Evolutionary conservation across 2,329 filamentous ascomycete genomes (phyloP).

Genomic region (Diaporthe sp.): DNA sequence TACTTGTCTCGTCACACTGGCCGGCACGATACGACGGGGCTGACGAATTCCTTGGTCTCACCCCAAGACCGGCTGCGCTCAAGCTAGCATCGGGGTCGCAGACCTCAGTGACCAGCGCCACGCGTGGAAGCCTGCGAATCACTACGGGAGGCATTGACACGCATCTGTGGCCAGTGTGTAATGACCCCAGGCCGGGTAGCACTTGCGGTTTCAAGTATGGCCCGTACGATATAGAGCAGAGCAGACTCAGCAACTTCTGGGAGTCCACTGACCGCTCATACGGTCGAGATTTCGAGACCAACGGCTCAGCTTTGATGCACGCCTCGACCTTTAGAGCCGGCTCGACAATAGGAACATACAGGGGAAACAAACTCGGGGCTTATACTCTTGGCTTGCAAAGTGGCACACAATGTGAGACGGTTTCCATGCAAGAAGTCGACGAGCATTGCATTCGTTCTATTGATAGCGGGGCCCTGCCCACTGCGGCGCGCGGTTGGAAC

Average conservation of each 20-base stretch:
- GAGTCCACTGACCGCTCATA: not conserved
- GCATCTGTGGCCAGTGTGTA: conserved; percentile 25
- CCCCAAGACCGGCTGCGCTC: not conserved
- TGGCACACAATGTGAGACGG: not conserved
- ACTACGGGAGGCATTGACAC: conserved; percentile 16
- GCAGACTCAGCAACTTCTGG: conserved; percentile 24
- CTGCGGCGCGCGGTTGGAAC: conserved; percentile 5
- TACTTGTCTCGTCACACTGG: not conserved
- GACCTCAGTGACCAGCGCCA: not conserved
- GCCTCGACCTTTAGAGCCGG: conserved; percentile 16
- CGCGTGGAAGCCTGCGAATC: not conserved
- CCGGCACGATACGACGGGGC: not conserved
- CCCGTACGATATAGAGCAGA: conserved; percentile 23
- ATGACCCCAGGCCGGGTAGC: not conserved
- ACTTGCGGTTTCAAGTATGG: conserved; percentile 23
- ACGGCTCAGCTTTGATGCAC: conserved; percentile 25
- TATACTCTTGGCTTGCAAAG: conserved; percentile 25
- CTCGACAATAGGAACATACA: not conserved
- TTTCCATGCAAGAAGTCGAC: not conserved
- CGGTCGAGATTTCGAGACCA: not conserved
- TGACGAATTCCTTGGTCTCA: not conserved
- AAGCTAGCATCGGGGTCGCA: not conserved
- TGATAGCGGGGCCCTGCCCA: not conserved
- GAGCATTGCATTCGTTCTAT: conserved; percentile 5
- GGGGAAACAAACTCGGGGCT: not conserved